phyloP scores from a whole-genome alignment of 805 yeast genomes.

The Lipomyces yamadae region DNA sequence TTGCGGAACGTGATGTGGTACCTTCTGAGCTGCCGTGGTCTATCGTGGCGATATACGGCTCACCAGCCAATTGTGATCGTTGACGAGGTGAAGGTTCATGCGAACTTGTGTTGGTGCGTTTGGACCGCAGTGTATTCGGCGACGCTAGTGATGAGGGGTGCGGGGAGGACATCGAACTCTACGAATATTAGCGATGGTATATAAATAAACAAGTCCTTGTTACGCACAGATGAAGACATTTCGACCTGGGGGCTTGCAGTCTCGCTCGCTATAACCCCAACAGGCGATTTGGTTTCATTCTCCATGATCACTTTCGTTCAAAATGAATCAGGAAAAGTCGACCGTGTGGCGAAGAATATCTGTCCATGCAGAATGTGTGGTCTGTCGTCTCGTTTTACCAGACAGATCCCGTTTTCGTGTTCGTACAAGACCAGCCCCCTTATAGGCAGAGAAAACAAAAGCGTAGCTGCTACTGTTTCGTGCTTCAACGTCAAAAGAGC shows the following conservation, averaged over 20 bases:
- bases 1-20: not conserved
- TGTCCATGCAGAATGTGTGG: not conserved
- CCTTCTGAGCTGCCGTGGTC: not conserved
- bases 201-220: not conserved
- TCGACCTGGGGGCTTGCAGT: not conserved
- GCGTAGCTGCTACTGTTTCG: not conserved
- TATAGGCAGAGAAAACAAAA: not conserved
- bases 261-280: slow-evolving; percentile 1
- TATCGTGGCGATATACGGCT: not conserved
- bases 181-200: not conserved
- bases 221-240: not conserved
- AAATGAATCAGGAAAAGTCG: not conserved
- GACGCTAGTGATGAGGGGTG: not conserved
- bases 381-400: not conserved
- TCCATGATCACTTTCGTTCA: not conserved
- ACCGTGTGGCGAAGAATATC: not conserved
- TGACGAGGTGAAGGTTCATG: slow-evolving; percentile 21
- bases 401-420: not conserved
- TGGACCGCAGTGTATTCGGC: slow-evolving; percentile 6
- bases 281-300: not conserved
- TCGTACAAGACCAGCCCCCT: not conserved
- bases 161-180: not conserved
- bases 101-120: slow-evolving; percentile 12
- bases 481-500: not conserved
- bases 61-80: slow-evolving; percentile 19